Base-by-base conservation (phyloP, 306 rosid species). In the Quercus cerris region DNA sequence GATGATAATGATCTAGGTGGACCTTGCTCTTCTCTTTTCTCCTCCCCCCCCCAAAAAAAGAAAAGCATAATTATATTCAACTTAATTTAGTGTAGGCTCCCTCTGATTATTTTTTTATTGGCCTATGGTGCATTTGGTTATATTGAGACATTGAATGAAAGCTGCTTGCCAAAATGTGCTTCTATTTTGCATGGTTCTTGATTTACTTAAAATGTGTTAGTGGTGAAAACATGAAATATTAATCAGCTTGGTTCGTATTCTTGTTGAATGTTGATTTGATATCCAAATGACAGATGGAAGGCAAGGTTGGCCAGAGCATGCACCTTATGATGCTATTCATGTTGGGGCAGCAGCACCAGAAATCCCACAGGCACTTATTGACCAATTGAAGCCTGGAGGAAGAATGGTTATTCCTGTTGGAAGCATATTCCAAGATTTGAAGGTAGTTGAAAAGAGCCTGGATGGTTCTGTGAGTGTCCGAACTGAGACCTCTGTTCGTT, bases 321-420 rank as follows among this genome's bases (percentile, higher is more conserved):
- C 89, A 35, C 91, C 99, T n/a, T 96, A 93, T 70, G 97, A 93
- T 74, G 97, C 99, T 33, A 93, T 96, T 83, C 98, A 93, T 55
- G 99, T 96, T 6, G 99, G 99, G 71, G 99, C 98, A 30, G 99
- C 99, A 0, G 97, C 97, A 41, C 75, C 89, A 5, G 97, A 96
- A 87, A 93, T 96, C 71, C 99, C 98, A 1, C 90, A 87, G 61
- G 80, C 90, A 67, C 98, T 96, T 25, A 80, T 90, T 12, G 94
- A 96, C 9, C 99, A 96, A 82, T 80, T 96, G 90, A 96, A 90
- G 89, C 91, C 91, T 1, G 99, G 99, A 56, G 99, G 99, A 49
- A 86, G 98, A 85, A 86, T 96, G 94, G 97, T 96, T 80, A 96
- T 93, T 78, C 98, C 99, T 5, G 99, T 96, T 33, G 99, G 99